Base-by-base conservation (phyloP, 768 basidiomycete genomes). In the Suillus sp. region DNA sequence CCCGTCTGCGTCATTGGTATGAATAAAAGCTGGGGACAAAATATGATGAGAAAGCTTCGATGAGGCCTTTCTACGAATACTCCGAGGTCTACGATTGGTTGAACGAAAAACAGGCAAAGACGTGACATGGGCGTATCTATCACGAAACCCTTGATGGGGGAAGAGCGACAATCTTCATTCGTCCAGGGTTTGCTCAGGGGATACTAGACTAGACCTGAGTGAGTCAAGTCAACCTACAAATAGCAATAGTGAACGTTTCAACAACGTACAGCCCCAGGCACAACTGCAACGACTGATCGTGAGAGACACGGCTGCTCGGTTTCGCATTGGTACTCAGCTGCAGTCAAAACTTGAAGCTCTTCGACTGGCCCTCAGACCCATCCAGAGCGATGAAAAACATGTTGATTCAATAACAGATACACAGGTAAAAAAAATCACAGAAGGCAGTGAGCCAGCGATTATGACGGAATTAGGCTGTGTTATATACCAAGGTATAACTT, bases 251-350 rank as follows among this genome's bases (percentile, higher is more conserved):
- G 9, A 10, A 67, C n/a, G 9, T 55, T 38, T 37, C 54, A 16
- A 27, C 1, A 3, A 85, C 95, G 79, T 71, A 99, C 96, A 68
- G 95, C 96, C 32, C 97, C 77, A 37, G 98, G 80, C 6, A 99
- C 96, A 63, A 99, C 78, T 27, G 85, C 86, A 18, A 90, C 82
- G 2, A 99, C 95, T 85, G 18, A 99, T 73, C 84, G 95, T 86
- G 60, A 99, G 80, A 75, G 95, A 99, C 1, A 91, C 87, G 62
- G 94, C 95, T 89, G 83, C 18, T 96, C 96, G 2, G 96, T 95
- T 74, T 88, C 96, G 51, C 94, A 87, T 77, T 99, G 97, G 74
- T 97, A 95, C 22, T 93, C 93, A 62, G 91, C 87, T 4, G 96
- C 97, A 16, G 90, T 91, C 2, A 83, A 86, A 37, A n/a, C n/a